Conservation (phyloP, 78 protist genomes). For the Guillardia theta region DNA sequence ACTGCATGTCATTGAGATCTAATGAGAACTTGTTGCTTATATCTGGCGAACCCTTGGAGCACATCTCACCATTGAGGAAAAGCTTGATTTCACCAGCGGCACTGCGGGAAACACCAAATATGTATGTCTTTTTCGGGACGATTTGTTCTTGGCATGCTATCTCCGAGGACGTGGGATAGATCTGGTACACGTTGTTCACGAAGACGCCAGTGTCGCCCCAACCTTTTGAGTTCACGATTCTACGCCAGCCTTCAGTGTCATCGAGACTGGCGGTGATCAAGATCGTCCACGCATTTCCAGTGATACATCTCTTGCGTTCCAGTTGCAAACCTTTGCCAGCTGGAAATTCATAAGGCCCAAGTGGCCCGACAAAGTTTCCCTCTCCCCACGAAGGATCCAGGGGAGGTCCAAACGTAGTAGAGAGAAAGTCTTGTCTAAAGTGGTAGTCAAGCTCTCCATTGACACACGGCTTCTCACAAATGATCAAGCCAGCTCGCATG, state of each 20-base stretch:
- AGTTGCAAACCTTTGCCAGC: not conserved
- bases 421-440: not conserved
- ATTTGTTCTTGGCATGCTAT: not conserved
- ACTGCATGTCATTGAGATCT: not conserved
- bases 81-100: not conserved
- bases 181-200: not conserved
- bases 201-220: conserved; percentile 2
- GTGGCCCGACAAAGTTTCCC: not conserved
- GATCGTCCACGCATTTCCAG: not conserved
- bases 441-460: not conserved
- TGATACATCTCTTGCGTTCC: not conserved
- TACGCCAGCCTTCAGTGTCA: not conserved
- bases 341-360: not conserved
- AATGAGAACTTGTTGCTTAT: not conserved
- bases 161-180: not conserved
- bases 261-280: not conserved
- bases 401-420: not conserved
- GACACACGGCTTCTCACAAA: conserved; percentile 8
- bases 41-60: not conserved
- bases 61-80: not conserved
- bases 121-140: not conserved
- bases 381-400: not conserved
- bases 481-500: not conserved
- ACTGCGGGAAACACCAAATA: not conserved
- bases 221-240: not conserved